phyloP scores from a whole-genome alignment of 169 alveolate species.

The Plasmodium gaboni region DNA sequence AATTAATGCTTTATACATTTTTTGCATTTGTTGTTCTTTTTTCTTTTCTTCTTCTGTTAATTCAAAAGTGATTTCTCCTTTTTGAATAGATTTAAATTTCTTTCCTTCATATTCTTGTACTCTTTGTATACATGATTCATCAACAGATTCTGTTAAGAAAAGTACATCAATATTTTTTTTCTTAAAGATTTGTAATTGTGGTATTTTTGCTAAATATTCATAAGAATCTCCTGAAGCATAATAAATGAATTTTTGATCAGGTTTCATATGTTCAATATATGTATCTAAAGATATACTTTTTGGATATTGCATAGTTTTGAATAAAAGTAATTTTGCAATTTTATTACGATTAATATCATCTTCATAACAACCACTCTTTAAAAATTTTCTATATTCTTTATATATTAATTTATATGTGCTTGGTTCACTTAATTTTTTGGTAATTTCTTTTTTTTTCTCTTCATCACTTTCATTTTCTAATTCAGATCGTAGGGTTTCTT shows the following conservation, averaged over 20 bases:
- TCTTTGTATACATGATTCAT: constrained; percentile 94
- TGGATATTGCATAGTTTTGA: constrained; percentile 89
- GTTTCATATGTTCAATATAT: constrained; percentile 94
- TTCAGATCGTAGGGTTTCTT: constrained; percentile 86
- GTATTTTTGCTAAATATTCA: constrained; percentile 89
- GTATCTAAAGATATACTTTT: constrained; percentile 92
- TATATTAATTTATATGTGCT: constrained; percentile 90
- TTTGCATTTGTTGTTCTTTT: constrained; percentile 82
- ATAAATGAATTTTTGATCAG: constrained; percentile 94
- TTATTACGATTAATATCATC: constrained; percentile 95
- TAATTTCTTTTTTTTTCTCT: constrained; percentile 87
- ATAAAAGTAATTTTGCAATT: constrained; percentile 93
- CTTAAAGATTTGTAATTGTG: constrained; percentile 93
- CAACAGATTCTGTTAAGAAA: constrained; percentile 95
- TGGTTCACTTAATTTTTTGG: constrained; percentile 86
- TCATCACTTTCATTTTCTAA: constrained; percentile 88
- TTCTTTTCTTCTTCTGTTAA: constrained; percentile 84
- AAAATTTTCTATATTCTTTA: constrained; percentile 92
- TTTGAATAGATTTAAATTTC: constrained; percentile 87
- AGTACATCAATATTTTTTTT: constrained; percentile 95
- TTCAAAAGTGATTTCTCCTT: constrained; percentile 88
- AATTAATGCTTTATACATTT: constrained; percentile 86
- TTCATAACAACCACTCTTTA: constrained; percentile 97
- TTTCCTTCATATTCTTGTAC: constrained; percentile 91
- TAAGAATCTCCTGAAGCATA: constrained; percentile 93